Base-by-base conservation (phyloP, 106 monocot genomes). In the Agapanthus africanus region DNA sequence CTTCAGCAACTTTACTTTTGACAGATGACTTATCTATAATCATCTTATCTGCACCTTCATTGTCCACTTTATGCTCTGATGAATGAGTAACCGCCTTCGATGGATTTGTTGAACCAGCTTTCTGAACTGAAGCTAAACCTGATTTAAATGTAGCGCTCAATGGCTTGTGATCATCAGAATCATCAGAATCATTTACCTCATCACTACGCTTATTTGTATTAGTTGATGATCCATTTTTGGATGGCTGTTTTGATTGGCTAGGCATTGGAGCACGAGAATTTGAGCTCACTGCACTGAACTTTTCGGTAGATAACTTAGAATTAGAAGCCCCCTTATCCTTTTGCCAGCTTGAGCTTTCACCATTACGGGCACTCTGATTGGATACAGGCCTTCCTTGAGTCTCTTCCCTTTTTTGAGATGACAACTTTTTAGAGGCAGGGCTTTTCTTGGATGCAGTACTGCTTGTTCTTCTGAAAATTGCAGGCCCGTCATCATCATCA, bases 401-500 rank as follows among this genome's bases (percentile, higher is more conserved):
- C 4, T 44, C 66, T 27, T 73, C 79, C 51, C 35, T 30, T 33
- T 73, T 86, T 51, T 79, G 76, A 59, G 79, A 32, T 11, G 68
- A 35, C 40, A 40, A 35, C 56, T 72, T 80, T 44, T 71, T 78
- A 28, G 69, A 56, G 19, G 76, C 35, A 70, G 79, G 71, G 57
- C 21, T 80, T 54, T 70, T 74, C 44, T 78, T 85, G 7, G 77
- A 59, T 33, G 63, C 39, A n/a, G n/a, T n/a, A 40, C 35, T 76
- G 42, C 34, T 73, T 27, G 66, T 31, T 66, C 88, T 78, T 70
- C 65, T 88, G 57, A 88, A 88, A 41, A 73, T 27, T 54, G 50
- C 46, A 14, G 83, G 88, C 10, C 14, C 70, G 63, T 87, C 86
- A 18, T 87, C 88, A 33, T 87, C 87, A 35, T 84, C 83, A 32